A percentile compares a stretch with the other conserved stretches of the same genome.
These are phyloP conservation scores for Scutellaria baicalensis DNA, from an alignment of 257 asterid species.

Conservation along the genomic window DNA sequence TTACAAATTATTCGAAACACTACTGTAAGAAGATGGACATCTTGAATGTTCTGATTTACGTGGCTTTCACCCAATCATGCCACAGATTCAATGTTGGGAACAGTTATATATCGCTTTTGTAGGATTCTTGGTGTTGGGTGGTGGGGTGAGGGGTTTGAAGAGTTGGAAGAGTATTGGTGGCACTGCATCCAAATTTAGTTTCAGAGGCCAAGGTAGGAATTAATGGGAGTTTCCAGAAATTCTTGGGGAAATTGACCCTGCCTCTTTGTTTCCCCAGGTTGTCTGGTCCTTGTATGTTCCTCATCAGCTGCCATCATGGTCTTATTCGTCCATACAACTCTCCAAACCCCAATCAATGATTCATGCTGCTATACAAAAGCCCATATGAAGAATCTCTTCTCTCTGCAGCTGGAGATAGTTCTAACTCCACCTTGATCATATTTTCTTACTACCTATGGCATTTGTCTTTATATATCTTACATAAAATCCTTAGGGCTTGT, in stretches of 20 bases:
- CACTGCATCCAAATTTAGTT: background rate
- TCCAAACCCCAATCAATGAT: background rate
- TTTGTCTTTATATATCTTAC: background rate
- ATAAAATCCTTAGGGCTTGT: background rate
- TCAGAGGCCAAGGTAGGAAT: background rate
- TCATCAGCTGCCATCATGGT: background rate
- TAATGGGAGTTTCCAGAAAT: background rate
- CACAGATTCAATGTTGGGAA: background rate
- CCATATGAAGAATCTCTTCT: background rate
- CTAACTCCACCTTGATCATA: background rate
- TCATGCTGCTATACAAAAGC: background rate
- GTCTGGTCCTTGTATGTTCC: background rate
- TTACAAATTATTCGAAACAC: background rate
- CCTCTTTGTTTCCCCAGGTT: background rate
- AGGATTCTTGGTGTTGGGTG: background rate
- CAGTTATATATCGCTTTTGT: background rate
- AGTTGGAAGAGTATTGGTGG: background rate
- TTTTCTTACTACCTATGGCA: background rate
- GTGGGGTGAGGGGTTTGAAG: background rate
- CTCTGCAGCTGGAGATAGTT: background rate
- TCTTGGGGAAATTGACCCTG: background rate
- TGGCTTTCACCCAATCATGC: conserved; percentile 5
- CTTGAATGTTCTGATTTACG: background rate
- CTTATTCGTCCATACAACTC: background rate
- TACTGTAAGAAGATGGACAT: background rate